Evolutionary conservation across 2,329 filamentous ascomycete species (phyloP), one percentile per base, ranked within the genome.

Genomic region (Delphinella strobiligena): DNA sequence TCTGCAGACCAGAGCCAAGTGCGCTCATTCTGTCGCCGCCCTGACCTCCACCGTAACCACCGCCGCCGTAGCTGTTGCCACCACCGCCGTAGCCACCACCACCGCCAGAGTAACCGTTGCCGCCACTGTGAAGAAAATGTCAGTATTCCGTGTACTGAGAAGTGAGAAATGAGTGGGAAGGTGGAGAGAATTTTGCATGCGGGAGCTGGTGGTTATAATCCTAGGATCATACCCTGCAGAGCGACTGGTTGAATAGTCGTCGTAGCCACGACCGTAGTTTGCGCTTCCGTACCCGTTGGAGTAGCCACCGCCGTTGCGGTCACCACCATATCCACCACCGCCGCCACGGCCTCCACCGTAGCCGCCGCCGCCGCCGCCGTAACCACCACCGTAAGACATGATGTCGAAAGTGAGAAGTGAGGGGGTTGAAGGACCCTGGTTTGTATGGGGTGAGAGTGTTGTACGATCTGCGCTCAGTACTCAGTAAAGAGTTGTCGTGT

Each of bases 1-100:
- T 78, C 69, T 93, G 89, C 50, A 98, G 71, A 53, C 81, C 79
- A 48, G 86, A 74, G 54, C 91, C 91, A 47, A 98, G 83, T 61
- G 82, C 80, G 52, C 79, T 82, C 91, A 98, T 98, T 54, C 84
- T 80, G 67, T 98, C 91, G 62, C 89, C 61, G 37, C 59, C 60
- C 30, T 63, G 60, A 37, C 64, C 62, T 44, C 61, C 53, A 11
- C 54, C 52, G 11, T 52, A 48, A 31, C 46, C 47, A 31, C 47
- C 50, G 19, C 53, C 49, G 19, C 52, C 51, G 15, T 52, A 50
- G 30, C 57, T 56, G 18, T 54, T 52, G 42, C 41, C 33, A 34
- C 39, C 34, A 33, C 44, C 41, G 22, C 37, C 37, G 31, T 53
- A 51, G n/a, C 52, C 50, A 17, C 37, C 37, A 16, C 48, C 45